A percentile compares a stretch with the other conserved stretches of the same genome.
These are phyloP conservation scores for Termitomyces sp. DNA, from an alignment of 768 basidiomycete genomes.

Conservation along the genomic window DNA sequence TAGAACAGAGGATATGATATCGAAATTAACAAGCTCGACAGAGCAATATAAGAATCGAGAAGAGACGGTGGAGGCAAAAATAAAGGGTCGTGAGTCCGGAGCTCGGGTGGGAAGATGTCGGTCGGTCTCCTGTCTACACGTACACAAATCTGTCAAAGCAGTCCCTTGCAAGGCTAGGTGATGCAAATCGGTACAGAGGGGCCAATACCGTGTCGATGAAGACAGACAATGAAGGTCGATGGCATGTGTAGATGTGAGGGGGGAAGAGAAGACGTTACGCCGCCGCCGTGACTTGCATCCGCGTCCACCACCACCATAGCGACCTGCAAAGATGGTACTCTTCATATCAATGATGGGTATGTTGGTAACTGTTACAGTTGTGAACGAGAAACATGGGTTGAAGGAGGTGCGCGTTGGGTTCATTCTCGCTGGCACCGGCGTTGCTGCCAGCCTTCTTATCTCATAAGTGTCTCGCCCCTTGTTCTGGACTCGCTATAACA, in stretches of 20 bases:
- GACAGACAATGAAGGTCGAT: too few relatives aligned
- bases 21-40: slow-evolving; percentile 6
- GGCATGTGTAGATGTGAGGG: too few relatives aligned
- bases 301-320: too few relatives aligned
- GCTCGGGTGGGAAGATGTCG: slow-evolving; percentile 8
- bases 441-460: slow-evolving; percentile 62
- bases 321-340: too few relatives aligned
- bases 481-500: not conserved
- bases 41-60: not conserved
- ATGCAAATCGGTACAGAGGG: not conserved
- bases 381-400: slow-evolving; percentile 81
- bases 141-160: slow-evolving; percentile 16
- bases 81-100: slow-evolving; percentile 1
- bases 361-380: slow-evolving; percentile 69
- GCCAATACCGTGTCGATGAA: not conserved
- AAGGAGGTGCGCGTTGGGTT: slow-evolving; percentile 80
- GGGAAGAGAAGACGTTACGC: too few relatives aligned
- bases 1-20: slow-evolving; percentile 12
- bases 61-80: slow-evolving; percentile 2
- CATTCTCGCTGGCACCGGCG: slow-evolving; percentile 72
- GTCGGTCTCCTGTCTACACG: slow-evolving; percentile 15
- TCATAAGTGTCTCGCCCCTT: slow-evolving; percentile 47
- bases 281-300: too few relatives aligned
- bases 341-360: slow-evolving; percentile 75
- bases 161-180: slow-evolving; percentile 9